phyloP scores from a whole-genome alignment of 202 grass and related monocot species.

The Panicum virgatum region DNA sequence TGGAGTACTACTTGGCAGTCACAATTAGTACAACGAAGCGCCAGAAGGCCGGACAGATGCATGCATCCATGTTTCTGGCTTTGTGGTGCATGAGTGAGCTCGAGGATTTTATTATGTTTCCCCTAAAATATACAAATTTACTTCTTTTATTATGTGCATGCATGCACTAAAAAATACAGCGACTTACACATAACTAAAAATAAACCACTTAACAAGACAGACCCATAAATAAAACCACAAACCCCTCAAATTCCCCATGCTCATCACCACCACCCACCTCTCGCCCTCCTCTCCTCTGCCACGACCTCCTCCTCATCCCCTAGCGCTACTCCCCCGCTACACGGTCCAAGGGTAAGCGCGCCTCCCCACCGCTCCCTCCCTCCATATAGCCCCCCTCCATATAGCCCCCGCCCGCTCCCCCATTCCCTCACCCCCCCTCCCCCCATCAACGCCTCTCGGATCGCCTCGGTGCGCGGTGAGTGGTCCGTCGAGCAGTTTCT shows the following conservation, averaged over 20 bases:
- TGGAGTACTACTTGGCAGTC: conserved; percentile 9
- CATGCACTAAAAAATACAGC: too few relatives aligned
- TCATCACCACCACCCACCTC: conserved; percentile 18
- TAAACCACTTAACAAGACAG: too few relatives aligned
- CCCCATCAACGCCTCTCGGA: background rate
- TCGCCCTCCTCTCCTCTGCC: background rate
- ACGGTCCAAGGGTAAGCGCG: conserved; percentile 59
- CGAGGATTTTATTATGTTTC: background rate
- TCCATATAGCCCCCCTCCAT: background rate
- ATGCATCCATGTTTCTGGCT: background rate
- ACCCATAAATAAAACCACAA: conserved; percentile 62
- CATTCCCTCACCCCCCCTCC: background rate
- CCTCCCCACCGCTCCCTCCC: conserved; percentile 33
- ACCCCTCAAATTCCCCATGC: conserved; percentile 39
- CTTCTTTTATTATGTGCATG: too few relatives aligned
- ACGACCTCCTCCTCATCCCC: background rate
- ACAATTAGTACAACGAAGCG: conserved; percentile 36
- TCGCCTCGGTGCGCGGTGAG: conserved; percentile 26
- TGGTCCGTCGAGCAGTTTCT: background rate
- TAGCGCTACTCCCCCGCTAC: conserved; percentile 45
- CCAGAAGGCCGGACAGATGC: conserved; percentile 14
- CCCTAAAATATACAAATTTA: too few relatives aligned
- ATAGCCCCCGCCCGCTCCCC: background rate
- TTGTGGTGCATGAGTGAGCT: background rate
- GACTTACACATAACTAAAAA: too few relatives aligned